Evolutionary conservation across 2,329 filamentous ascomycete genomes (phyloP).

Genomic region (Fusarium sp.): DNA sequence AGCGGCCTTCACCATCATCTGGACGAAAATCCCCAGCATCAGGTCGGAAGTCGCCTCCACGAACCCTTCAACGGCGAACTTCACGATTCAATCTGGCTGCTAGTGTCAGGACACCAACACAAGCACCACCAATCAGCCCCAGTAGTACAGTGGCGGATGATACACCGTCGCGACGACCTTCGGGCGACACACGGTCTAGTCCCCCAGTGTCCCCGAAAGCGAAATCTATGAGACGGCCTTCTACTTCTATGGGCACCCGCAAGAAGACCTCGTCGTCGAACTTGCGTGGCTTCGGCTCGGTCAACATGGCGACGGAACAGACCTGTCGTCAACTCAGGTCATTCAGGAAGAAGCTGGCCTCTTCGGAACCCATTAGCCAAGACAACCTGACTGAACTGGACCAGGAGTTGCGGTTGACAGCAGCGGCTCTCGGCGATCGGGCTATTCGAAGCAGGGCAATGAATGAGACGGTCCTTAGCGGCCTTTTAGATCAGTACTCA

Average conservation of each 20-base stretch:
- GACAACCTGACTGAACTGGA: slow-evolving; percentile 72
- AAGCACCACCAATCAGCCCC: slow-evolving; percentile 55
- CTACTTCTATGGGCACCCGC: slow-evolving; percentile 62
- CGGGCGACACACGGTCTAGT: slow-evolving; percentile 58
- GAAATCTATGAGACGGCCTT: slow-evolving; percentile 62
- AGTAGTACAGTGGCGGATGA: slow-evolving; percentile 54
- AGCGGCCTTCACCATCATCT: slow-evolving; percentile 59
- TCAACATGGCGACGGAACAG: slow-evolving; percentile 73
- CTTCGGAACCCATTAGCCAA: slow-evolving; percentile 65
- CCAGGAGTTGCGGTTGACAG: slow-evolving; percentile 71
- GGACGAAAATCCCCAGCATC: slow-evolving; percentile 62
- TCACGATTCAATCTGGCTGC: slow-evolving; percentile 62
- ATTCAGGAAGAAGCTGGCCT: slow-evolving; percentile 71
- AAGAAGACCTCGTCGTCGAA: slow-evolving; percentile 62
- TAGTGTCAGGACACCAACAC: slow-evolving; percentile 53
- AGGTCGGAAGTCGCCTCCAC: slow-evolving; percentile 66
- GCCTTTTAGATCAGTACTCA: slow-evolving; percentile 79
- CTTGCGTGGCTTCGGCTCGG: slow-evolving; percentile 63
- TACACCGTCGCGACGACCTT: slow-evolving; percentile 61
- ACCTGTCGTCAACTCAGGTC: slow-evolving; percentile 70
- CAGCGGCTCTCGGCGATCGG: slow-evolving; percentile 68
- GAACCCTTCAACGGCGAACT: slow-evolving; percentile 64
- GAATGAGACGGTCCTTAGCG: slow-evolving; percentile 69
- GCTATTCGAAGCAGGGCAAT: slow-evolving; percentile 65
- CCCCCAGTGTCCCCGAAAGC: slow-evolving; percentile 63